Percentiles rank a stretch among this genome's conserved stretches.
These are phyloP conservation scores for Globisporangium splendens DNA, from an alignment of 352 stramenopile species.

Conservation along the genomic window DNA sequence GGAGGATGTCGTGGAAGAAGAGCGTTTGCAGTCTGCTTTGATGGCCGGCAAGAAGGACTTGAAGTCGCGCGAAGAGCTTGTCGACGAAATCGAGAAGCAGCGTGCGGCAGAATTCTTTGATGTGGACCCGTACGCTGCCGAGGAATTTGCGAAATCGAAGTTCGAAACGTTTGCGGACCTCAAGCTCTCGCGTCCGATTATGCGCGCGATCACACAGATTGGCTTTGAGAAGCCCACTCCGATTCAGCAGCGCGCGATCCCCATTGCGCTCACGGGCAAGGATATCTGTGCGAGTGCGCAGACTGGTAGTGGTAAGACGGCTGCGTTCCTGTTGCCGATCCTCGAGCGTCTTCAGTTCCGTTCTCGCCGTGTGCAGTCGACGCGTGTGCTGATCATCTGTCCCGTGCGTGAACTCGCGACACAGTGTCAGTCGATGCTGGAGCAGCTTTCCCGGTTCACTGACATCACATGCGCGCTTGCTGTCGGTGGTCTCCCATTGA, in stretches of 20 bases:
- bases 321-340: slow-evolving; percentile 97
- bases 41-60: slow-evolving; percentile 51
- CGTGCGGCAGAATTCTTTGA: slow-evolving; percentile 84
- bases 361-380: slow-evolving; percentile 80
- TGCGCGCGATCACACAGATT: slow-evolving; percentile 95
- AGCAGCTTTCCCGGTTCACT: slow-evolving; percentile 94
- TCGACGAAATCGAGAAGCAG: slow-evolving; percentile 75
- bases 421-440: slow-evolving; percentile 95
- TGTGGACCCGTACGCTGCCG: slow-evolving; percentile 65
- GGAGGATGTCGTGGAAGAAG: slow-evolving; percentile 76
- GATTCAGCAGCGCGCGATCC: slow-evolving; percentile 93
- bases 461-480: slow-evolving; percentile 92
- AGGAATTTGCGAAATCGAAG: slow-evolving; percentile 78
- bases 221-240: slow-evolving; percentile 96
- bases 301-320: slow-evolving; percentile 98
- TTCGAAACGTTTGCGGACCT: slow-evolving; percentile 95
- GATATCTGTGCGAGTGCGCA: slow-evolving; percentile 98
- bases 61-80: slow-evolving; percentile 51
- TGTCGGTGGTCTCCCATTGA: slow-evolving; percentile 90
- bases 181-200: slow-evolving; percentile 95
- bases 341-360: slow-evolving; percentile 96
- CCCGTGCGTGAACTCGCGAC: slow-evolving; percentile 97
- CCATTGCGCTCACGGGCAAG: slow-evolving; percentile 91
- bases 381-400: slow-evolving; percentile 95
- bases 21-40: slow-evolving; percentile 59